Conservation (phyloP, 2,329 filamentous ascomycete species). For the Amphichorda felina region DNA sequence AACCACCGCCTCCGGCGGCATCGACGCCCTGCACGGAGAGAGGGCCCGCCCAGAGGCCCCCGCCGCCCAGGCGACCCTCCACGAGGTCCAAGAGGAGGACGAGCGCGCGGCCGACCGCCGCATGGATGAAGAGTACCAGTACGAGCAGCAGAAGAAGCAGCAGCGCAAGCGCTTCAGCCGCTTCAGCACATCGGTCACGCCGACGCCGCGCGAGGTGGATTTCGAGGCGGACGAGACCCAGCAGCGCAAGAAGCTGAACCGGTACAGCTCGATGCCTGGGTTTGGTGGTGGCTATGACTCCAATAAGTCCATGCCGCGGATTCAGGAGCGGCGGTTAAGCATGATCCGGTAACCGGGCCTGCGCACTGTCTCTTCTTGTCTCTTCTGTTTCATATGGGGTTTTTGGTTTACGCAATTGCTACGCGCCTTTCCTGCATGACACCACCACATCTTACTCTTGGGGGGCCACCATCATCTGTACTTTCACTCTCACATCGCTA, state of each 20-base stretch:
- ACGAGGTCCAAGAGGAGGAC: constrained; percentile 2
- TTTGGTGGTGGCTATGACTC: constrained; percentile 28
- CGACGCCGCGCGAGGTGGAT: constrained; percentile 6
- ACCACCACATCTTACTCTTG: too few species aligned
- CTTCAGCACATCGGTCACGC: neutral
- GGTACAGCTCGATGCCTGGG: constrained; percentile 43
- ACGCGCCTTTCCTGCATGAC: too few species aligned
- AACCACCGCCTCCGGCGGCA: constrained; percentile 17
- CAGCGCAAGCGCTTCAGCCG: constrained; percentile 2
- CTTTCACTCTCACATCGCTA: too few species aligned
- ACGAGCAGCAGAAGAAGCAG: neutral
- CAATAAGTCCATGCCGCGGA: constrained; percentile 19
- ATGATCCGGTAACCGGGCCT: constrained; percentile 18
- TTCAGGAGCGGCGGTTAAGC: constrained; percentile 29
- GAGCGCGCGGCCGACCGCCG: neutral
- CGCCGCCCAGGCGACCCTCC: constrained; percentile 6
- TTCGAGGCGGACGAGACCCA: constrained; percentile 1
- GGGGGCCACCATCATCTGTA: too few species aligned
- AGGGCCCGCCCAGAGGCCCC: constrained; percentile 8
- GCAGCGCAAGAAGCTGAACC: constrained; percentile 37
- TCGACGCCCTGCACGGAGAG: constrained; percentile 24
- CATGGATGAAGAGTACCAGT: neutral
- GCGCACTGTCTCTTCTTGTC: too few species aligned
- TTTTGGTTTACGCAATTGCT: too few species aligned
- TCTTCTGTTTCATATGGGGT: too few species aligned